These are phyloP conservation scores for Spiromastix sp. DNA, from an alignment of 2,329 filamentous ascomycete species.

Conservation along the genomic window DNA sequence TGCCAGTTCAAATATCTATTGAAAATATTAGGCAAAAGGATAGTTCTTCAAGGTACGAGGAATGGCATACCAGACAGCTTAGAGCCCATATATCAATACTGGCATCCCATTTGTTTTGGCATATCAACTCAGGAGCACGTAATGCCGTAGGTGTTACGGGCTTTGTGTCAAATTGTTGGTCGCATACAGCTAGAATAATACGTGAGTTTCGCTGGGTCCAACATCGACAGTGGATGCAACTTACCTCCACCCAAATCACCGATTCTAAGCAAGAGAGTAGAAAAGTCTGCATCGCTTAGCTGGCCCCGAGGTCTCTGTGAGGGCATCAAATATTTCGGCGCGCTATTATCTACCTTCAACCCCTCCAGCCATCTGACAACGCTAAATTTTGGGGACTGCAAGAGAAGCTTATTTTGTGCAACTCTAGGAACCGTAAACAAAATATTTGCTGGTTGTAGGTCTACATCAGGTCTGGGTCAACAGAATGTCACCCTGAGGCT, in stretches of 20 bases:
- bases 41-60: constrained; percentile 3
- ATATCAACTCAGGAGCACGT: constrained; percentile 15
- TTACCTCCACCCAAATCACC: constrained; percentile 17
- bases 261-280: constrained; percentile 13
- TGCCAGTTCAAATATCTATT: constrained; percentile 15
- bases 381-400: constrained; percentile 11
- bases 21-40: constrained; percentile 2
- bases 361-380: constrained; percentile 14
- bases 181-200: constrained; percentile 5
- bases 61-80: constrained; percentile 15
- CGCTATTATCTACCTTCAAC: constrained; percentile 10
- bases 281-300: constrained; percentile 9
- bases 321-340: constrained; percentile 13
- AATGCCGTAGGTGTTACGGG: constrained; percentile 13
- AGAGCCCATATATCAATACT: constrained; percentile 15
- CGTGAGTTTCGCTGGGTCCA: not conserved
- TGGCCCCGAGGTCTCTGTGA: constrained; percentile 12
- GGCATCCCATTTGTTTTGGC: constrained; percentile 9
- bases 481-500: too few relatives aligned
- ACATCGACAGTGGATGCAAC: constrained; percentile 3
- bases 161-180: constrained; percentile 4
- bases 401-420: constrained; percentile 1
- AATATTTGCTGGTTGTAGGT: constrained; percentile 17
- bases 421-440: constrained; percentile 9
- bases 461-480: constrained; percentile 8